Evolutionary conservation across 192 early-diverging fungal species (phyloP).

Genomic region (Backusella mclennaniae): DNA sequence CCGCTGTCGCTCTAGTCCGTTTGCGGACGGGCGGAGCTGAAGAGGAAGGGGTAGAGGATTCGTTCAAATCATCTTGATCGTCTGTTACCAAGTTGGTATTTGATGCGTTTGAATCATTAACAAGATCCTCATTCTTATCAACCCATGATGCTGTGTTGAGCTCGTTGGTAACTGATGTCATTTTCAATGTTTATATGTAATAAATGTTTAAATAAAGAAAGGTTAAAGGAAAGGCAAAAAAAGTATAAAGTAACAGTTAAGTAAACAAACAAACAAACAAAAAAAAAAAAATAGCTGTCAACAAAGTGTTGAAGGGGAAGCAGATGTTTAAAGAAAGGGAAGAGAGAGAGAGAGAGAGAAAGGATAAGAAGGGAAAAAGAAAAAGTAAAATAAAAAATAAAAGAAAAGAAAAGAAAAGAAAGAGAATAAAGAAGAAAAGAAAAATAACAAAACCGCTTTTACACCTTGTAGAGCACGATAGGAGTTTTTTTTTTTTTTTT

Average conservation of each 20-base stretch:
- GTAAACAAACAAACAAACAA: not conserved
- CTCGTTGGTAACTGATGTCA: not conserved
- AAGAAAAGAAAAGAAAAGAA: not conserved
- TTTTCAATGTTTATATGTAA: not conserved
- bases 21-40: slow-evolving; percentile 27
- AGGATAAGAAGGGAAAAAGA: not conserved
- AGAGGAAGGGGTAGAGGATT: not conserved
- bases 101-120: not conserved
- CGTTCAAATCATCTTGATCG: not conserved
- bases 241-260: not conserved
- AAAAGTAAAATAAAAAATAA: not conserved
- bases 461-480: slow-evolving; percentile 4
- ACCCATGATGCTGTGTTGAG: not conserved
- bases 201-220: not conserved
- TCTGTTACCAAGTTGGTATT: not conserved
- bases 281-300: not conserved
- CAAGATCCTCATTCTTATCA: not conserved
- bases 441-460: not conserved
- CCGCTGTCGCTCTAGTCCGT: slow-evolving; percentile 60
- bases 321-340: not conserved
- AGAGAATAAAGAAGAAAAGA: not conserved
- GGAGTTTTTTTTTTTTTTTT: slow-evolving; percentile 6
- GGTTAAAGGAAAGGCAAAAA: not conserved
- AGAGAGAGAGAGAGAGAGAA: not conserved
- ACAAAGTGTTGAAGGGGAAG: not conserved